Evolutionary conservation across 139 green algal species (phyloP).

Genomic region (Nannochloris sp.): DNA sequence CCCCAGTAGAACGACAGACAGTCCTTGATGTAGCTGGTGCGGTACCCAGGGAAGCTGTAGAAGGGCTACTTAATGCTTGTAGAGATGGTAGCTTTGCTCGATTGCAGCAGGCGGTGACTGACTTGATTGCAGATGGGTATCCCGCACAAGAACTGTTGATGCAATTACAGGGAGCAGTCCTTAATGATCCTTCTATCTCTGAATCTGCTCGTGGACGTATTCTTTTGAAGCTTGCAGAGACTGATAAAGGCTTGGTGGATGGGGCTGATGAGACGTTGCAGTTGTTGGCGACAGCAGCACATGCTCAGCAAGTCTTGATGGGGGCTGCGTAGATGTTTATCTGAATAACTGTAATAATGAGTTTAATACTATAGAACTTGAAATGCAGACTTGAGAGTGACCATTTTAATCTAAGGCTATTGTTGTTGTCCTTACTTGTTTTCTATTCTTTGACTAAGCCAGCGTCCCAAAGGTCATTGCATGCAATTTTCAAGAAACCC

Average conservation of each 20-base stretch:
- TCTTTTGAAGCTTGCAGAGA: constrained; percentile 47
- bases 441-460: too few relatives aligned
- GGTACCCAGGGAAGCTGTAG: constrained; percentile 23
- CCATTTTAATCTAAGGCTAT: too few relatives aligned
- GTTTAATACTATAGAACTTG: not conserved
- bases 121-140: constrained; percentile 73
- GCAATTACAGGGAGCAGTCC: constrained; percentile 60
- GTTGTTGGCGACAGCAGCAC: constrained; percentile 57
- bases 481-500: not conserved
- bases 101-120: constrained; percentile 36
- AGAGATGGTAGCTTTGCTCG: constrained; percentile 12
- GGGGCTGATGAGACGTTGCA: constrained; percentile 83
- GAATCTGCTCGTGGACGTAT: constrained; percentile 36
- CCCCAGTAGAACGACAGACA: constrained; percentile 21
- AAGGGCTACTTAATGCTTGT: constrained; percentile 29
- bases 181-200: constrained; percentile 26
- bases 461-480: too few relatives aligned
- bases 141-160: constrained; percentile 59
- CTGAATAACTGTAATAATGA: not conserved
- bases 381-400: too few relatives aligned
- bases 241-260: constrained; percentile 72
- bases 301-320: constrained; percentile 13
- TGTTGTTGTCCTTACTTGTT: too few relatives aligned
- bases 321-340: constrained; percentile 4
- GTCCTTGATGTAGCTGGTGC: constrained; percentile 46